Evolutionary conservation across 139 green algal species (phyloP).

Genomic region (Chloropicon primus): DNA sequence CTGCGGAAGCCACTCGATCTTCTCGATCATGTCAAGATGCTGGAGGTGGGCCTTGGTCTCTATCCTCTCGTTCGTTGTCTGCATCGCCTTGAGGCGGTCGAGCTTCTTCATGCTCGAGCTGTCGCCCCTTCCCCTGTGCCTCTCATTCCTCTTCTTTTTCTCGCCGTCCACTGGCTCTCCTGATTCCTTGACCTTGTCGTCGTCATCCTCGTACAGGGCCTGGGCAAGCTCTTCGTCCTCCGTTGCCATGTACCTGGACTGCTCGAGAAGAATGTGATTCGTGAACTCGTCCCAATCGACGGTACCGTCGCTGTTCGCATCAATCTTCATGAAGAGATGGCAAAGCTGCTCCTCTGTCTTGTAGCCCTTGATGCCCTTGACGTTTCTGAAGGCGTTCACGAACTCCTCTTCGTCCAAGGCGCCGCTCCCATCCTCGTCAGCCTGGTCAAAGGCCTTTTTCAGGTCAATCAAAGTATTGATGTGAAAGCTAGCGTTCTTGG

Average conservation of each 20-base stretch:
- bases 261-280: constrained; percentile 71
- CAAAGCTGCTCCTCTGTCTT: neutral
- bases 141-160: neutral
- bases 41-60: neutral
- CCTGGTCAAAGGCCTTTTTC: constrained; percentile 36
- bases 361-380: neutral
- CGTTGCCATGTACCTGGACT: neutral
- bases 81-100: neutral
- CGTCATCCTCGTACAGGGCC: neutral
- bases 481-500: constrained; percentile 8
- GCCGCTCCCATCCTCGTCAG: constrained; percentile 34
- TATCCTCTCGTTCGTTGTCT: neutral
- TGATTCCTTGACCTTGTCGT: neutral
- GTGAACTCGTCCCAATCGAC: constrained; percentile 80
- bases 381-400: constrained; percentile 29
- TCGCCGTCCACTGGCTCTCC: neutral
- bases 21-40: neutral
- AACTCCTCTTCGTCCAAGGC: constrained; percentile 43
- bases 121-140: neutral
- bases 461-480: constrained; percentile 28
- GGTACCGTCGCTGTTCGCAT: constrained; percentile 69
- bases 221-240: neutral
- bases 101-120: neutral
- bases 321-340: constrained; percentile 78
- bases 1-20: neutral